These are phyloP conservation scores for Citrullus mucosospermus DNA, from an alignment of 306 rosid species.

Conservation along the genomic window DNA sequence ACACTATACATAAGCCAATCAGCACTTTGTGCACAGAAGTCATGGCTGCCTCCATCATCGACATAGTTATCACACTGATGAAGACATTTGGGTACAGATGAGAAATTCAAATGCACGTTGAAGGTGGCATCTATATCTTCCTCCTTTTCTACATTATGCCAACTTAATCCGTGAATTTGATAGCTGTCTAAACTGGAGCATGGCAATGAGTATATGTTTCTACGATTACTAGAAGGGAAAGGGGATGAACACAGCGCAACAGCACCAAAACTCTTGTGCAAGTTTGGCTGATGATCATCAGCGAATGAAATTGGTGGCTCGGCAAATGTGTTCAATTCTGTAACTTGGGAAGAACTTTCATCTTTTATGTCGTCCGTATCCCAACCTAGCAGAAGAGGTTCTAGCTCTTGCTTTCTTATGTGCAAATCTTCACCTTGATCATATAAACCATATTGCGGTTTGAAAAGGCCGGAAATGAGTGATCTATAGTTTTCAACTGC, in stretches of 20 bases:
- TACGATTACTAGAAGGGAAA: constrained; percentile 15
- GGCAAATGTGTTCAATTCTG: constrained; percentile 13
- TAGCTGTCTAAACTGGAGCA: constrained; percentile 19
- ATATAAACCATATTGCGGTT: constrained; percentile 19
- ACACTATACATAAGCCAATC: constrained; percentile 21
- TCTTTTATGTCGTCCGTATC: constrained; percentile 14
- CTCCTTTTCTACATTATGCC: constrained; percentile 20
- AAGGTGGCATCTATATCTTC: constrained; percentile 18
- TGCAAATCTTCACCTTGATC: constrained; percentile 10
- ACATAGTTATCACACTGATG: constrained; percentile 16
- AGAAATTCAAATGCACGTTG: constrained; percentile 22
- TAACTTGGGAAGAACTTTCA: constrained; percentile 14
- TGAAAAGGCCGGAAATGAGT: constrained; percentile 12
- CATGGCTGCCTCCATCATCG: constrained; percentile 18
- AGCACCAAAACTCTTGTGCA: constrained; percentile 13
- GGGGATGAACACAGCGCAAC: constrained; percentile 22
- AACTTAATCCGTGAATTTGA: constrained; percentile 21
- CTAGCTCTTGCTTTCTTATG: constrained; percentile 24
- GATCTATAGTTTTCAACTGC: constrained; percentile 19
- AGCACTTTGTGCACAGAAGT: constrained; percentile 18
- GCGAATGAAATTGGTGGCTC: constrained; percentile 16
- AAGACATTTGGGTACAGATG: constrained; percentile 19
- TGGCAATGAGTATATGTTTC: constrained; percentile 15
- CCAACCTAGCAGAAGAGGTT: constrained; percentile 35
- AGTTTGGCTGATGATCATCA: constrained; percentile 15